A percentile compares a stretch with the other conserved stretches of the same genome.
Evolutionary conservation across 2,329 filamentous ascomycete species (phyloP).

Genomic region (Trichoderma brevicompactum): DNA sequence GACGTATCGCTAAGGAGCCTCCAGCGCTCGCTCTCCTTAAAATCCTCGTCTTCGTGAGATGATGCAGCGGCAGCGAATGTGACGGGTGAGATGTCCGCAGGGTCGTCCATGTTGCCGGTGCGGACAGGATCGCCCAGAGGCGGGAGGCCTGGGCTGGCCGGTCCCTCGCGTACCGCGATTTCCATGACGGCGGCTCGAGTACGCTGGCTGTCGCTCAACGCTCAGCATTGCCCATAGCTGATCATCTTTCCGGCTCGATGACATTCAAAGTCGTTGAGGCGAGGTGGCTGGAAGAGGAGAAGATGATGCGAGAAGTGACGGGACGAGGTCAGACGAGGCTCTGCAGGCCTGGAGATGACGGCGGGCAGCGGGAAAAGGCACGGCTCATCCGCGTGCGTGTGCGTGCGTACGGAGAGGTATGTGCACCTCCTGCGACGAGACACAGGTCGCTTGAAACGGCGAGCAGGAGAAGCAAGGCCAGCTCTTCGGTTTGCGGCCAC

Average conservation of each 20-base stretch:
- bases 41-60: slow-evolving; percentile 37
- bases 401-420: background rate
- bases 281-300: background rate
- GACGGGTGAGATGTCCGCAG: slow-evolving; percentile 19
- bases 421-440: background rate
- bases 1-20: slow-evolving; percentile 37
- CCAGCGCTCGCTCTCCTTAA: slow-evolving; percentile 38
- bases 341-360: slow-evolving; percentile 16
- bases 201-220: slow-evolving; percentile 28
- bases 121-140: slow-evolving; percentile 10
- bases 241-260: slow-evolving; percentile 7
- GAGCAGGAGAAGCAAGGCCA: background rate
- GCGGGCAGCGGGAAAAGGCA: slow-evolving; percentile 9
- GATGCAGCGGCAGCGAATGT: slow-evolving; percentile 32
- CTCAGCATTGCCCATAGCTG: slow-evolving; percentile 32
- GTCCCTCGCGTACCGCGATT: slow-evolving; percentile 25
- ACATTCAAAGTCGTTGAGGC: slow-evolving; percentile 25
- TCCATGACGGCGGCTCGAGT: slow-evolving; percentile 33
- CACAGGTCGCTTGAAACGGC: background rate
- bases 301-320: background rate
- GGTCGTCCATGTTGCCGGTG: slow-evolving; percentile 20
- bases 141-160: slow-evolving; percentile 19
- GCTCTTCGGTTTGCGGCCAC: slow-evolving; percentile 5
- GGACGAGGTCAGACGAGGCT: slow-evolving; percentile 25
- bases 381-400: slow-evolving; percentile 1